Evolutionary conservation across 768 basidiomycete species (phyloP).

Genomic region (Mycena rebaudengoi): DNA sequence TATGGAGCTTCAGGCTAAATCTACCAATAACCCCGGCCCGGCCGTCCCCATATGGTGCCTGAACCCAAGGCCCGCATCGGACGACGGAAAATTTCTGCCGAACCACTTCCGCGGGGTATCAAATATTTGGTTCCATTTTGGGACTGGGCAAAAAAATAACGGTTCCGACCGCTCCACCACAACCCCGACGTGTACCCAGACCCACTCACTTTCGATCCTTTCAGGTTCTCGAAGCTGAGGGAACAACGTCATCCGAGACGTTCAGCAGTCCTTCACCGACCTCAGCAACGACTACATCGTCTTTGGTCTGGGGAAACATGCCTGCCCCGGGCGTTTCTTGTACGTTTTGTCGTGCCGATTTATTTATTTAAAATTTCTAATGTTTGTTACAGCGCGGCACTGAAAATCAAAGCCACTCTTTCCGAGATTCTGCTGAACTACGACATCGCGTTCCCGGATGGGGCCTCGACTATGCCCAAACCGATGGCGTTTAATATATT

Average conservation of each 20-base stretch:
- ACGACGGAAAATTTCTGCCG: no score
- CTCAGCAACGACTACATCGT: slow-evolving; percentile 21
- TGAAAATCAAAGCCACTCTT: slow-evolving; percentile 15
- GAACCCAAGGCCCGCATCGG: no score
- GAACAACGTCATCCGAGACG: neutral
- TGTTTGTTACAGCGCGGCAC: neutral
- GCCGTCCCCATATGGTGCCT: no score
- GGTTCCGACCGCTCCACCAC: slow-evolving; percentile 8
- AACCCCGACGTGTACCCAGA: slow-evolving; percentile 11
- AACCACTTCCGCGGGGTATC: no score
- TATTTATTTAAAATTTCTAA: neutral
- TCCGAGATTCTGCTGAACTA: slow-evolving; percentile 14
- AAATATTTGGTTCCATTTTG: no score
- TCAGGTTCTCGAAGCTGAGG: slow-evolving; percentile 8
- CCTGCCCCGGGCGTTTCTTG: slow-evolving; percentile 16
- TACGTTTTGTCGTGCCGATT: neutral
- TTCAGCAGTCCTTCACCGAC: slow-evolving; percentile 3
- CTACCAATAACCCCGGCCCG: no score
- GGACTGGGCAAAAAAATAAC: no score
- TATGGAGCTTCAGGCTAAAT: no score
- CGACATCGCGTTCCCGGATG: slow-evolving; percentile 11
- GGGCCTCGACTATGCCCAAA: neutral
- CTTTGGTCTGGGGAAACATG: slow-evolving; percentile 16
- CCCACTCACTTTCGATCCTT: slow-evolving; percentile 1
- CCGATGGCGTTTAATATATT: slow-evolving; percentile 14